These are phyloP conservation scores for Setaria viridis DNA, from an alignment of 202 grass and related monocot species.

Conservation along the genomic window DNA sequence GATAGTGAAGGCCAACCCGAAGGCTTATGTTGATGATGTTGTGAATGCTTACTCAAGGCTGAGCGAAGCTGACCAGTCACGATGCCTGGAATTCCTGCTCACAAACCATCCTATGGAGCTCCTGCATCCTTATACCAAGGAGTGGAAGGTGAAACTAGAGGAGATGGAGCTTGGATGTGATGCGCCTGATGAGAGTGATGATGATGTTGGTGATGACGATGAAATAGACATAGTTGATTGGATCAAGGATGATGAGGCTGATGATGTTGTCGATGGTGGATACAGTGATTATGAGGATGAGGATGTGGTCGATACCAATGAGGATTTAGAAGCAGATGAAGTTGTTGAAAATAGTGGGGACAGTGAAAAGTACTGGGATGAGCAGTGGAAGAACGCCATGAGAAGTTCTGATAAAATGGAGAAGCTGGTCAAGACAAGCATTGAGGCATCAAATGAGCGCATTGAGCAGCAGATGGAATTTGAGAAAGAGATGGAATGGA, in stretches of 20 bases:
- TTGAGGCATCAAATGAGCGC: constrained; percentile 51
- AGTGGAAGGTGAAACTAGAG: constrained; percentile 96
- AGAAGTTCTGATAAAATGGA: constrained; percentile 86
- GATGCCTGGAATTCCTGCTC: constrained; percentile 85
- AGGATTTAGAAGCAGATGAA: constrained; percentile 36
- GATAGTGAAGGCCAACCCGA: constrained; percentile 78
- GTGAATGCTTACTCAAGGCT: constrained; percentile 88
- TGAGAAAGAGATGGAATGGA: constrained; percentile 42
- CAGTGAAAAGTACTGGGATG: constrained; percentile 72
- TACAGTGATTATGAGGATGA: constrained; percentile 39
- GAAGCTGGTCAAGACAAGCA: constrained; percentile 75
- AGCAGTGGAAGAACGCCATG: constrained; percentile 76
- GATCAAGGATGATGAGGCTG: constrained; percentile 60
- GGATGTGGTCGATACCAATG: constrained; percentile 35
- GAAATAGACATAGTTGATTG: constrained; percentile 45
- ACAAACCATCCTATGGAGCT: constrained; percentile 89
- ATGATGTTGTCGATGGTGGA: background rate
- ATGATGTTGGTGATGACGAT: constrained; percentile 41
- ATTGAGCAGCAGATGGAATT: constrained; percentile 44
- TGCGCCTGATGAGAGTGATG: constrained; percentile 75
- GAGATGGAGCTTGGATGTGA: constrained; percentile 95
- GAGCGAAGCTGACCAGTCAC: constrained; percentile 58
- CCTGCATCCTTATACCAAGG: constrained; percentile 92
- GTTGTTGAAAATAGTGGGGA: constrained; percentile 40
- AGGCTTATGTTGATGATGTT: constrained; percentile 95